Conservation (phyloP, 345 rosid species). For the Dimocarpus longan region DNA sequence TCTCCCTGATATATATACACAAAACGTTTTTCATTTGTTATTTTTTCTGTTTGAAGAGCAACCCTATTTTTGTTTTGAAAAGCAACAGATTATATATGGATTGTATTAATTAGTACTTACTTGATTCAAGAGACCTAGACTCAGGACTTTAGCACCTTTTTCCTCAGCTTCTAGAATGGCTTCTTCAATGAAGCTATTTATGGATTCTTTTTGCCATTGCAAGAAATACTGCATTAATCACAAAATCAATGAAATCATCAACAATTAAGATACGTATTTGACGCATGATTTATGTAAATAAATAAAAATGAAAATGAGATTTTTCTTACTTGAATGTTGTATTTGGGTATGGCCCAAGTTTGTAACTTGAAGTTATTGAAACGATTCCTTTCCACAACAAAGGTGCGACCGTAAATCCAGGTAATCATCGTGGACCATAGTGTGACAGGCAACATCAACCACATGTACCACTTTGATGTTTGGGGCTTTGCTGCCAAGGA, state of each 20-base stretch:
- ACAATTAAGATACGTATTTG: background rate
- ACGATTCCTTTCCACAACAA: conserved; percentile 56
- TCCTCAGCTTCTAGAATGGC: conserved; percentile 58
- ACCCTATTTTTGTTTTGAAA: too few species aligned
- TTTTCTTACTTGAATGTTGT: conserved; percentile 51
- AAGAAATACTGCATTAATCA: conserved; percentile 41
- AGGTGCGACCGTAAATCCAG: conserved; percentile 48
- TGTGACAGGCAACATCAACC: conserved; percentile 67
- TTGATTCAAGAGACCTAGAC: conserved; percentile 69
- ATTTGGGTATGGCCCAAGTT: conserved; percentile 76
- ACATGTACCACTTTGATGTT: conserved; percentile 43
- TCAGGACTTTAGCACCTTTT: conserved; percentile 59
- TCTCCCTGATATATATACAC: conserved; percentile 40
- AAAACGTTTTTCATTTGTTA: background rate
- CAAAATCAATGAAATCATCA: background rate
- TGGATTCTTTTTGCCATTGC: conserved; percentile 35
- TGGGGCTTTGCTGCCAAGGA: conserved; percentile 58
- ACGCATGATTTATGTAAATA: background rate
- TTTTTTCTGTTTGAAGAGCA: background rate
- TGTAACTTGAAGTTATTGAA: conserved; percentile 52
- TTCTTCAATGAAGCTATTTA: conserved; percentile 56
- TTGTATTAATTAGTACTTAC: conserved; percentile 24
- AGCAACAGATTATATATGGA: background rate
- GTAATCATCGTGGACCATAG: conserved; percentile 43
- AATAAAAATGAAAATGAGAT: background rate